These are phyloP conservation scores for Starmerella kuoi DNA, from an alignment of 805 yeast genomes.

Conservation along the genomic window DNA sequence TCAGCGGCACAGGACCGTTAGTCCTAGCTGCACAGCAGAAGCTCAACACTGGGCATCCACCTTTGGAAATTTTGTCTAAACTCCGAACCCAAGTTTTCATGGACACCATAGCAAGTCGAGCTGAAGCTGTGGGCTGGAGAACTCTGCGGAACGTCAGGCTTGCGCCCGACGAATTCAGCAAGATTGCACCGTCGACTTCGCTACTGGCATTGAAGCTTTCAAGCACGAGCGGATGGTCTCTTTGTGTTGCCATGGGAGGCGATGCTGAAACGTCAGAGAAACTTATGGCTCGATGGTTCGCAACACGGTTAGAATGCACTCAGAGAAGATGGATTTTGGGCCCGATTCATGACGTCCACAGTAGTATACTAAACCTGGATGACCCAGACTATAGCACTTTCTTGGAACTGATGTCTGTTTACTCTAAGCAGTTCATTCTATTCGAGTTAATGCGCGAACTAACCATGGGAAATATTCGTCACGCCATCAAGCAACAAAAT, in stretches of 20 bases:
- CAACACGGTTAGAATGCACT: slow-evolving; percentile 15
- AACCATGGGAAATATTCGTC: slow-evolving; percentile 19
- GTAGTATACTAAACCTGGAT: slow-evolving; percentile 5
- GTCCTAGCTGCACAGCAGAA: slow-evolving; percentile 12
- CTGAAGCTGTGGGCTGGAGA: slow-evolving; percentile 60
- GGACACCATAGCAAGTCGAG: slow-evolving; percentile 40
- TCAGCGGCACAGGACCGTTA: slow-evolving; percentile 18
- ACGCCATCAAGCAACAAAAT: slow-evolving; percentile 12
- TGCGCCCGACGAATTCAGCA: slow-evolving; percentile 36
- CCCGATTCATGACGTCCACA: slow-evolving; percentile 15
- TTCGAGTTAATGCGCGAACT: slow-evolving; percentile 27
- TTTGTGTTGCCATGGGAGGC: slow-evolving; percentile 27
- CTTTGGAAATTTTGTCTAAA: slow-evolving; percentile 32
- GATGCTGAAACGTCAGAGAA: background rate
- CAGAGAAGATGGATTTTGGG: slow-evolving; percentile 23
- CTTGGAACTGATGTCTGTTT: slow-evolving; percentile 21
- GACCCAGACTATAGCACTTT: slow-evolving; percentile 26
- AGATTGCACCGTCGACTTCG: slow-evolving; percentile 22
- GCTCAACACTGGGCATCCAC: slow-evolving; percentile 21
- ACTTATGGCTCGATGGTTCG: slow-evolving; percentile 19
- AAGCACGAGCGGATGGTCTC: slow-evolving; percentile 31
- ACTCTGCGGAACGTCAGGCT: slow-evolving; percentile 43
- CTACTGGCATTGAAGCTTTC: slow-evolving; percentile 27
- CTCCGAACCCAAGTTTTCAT: slow-evolving; percentile 39
- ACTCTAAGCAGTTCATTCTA: slow-evolving; percentile 25